These are phyloP conservation scores for Lactifluus rugatus DNA, from an alignment of 768 basidiomycete species.

Conservation along the genomic window DNA sequence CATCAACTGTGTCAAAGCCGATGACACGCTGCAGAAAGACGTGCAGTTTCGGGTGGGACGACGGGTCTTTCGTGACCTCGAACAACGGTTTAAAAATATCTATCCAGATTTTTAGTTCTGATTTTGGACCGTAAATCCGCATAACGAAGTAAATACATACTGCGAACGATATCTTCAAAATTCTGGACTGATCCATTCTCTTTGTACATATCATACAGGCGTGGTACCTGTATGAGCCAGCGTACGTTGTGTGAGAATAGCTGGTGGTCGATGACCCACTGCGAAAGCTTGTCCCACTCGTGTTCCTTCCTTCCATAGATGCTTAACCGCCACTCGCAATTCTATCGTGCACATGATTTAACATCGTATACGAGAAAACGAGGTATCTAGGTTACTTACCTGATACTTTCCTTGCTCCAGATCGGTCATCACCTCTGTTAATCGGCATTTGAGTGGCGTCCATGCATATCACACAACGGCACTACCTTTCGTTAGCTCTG, in stretches of 20 bases:
- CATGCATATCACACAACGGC: not conserved
- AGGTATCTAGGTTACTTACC: slow-evolving; percentile 32
- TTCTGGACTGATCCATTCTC: slow-evolving; percentile 71
- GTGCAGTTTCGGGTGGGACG: slow-evolving; percentile 86
- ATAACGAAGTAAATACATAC: slow-evolving; percentile 43
- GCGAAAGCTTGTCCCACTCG: slow-evolving; percentile 98
- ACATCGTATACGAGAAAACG: not conserved
- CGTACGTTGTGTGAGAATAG: slow-evolving; percentile 94
- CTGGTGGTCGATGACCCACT: slow-evolving; percentile 93
- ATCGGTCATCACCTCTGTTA: slow-evolving; percentile 90
- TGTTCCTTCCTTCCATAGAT: slow-evolving; percentile 76
- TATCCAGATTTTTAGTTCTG: slow-evolving; percentile 25
- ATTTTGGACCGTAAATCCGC: not conserved
- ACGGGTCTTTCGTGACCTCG: slow-evolving; percentile 90
- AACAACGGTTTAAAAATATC: slow-evolving; percentile 91
- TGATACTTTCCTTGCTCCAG: slow-evolving; percentile 98
- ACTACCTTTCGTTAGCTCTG: slow-evolving; percentile 84
- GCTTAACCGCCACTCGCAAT: slow-evolving; percentile 95
- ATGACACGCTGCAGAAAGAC: slow-evolving; percentile 91
- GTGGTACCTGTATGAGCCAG: slow-evolving; percentile 94
- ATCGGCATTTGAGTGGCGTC: not conserved
- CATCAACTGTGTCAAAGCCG: slow-evolving; percentile 98
- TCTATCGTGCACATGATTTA: slow-evolving; percentile 33
- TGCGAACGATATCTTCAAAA: slow-evolving; percentile 85
- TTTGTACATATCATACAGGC: slow-evolving; percentile 93